phyloP scores from a whole-genome alignment of 139 green algal genomes.

The Limnomonas spitsbergensis region DNA sequence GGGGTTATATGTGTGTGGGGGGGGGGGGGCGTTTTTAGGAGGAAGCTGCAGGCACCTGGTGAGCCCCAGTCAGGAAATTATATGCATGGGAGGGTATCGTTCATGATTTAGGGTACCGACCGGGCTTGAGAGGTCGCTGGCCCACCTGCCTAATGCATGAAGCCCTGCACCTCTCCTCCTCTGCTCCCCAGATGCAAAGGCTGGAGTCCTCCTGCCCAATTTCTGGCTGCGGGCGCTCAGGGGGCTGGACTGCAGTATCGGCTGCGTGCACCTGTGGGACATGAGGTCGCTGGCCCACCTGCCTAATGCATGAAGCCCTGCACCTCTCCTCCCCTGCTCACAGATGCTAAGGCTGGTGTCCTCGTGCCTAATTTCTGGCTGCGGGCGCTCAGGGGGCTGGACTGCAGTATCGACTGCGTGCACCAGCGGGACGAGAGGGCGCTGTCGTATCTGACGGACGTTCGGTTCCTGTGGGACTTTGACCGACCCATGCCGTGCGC shows the following conservation, averaged over 20 bases:
- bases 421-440: constrained; percentile 1
- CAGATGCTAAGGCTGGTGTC: background rate
- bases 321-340: too few species aligned
- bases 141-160: too few species aligned
- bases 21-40: background rate
- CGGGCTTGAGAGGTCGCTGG: too few species aligned
- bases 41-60: too few species aligned
- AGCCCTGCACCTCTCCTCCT: too few species aligned
- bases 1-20: too few species aligned
- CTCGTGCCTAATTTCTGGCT: constrained; percentile 16
- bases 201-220: background rate
- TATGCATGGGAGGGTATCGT: too few species aligned
- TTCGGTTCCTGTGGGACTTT: constrained; percentile 14
- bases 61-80: too few species aligned
- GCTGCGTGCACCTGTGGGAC: background rate
- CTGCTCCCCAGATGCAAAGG: too few species aligned
- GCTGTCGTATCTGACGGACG: constrained; percentile 2
- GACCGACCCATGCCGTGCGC: background rate
- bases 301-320: too few species aligned
- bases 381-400: background rate
- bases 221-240: constrained; percentile 15
- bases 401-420: constrained; percentile 6
- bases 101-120: too few species aligned
- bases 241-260: background rate
- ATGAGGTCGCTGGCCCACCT: too few species aligned